A percentile compares a stretch with the other conserved stretches of the same genome.
Evolutionary conservation across 2,329 filamentous ascomycete species (phyloP).

Genomic region (Fusarium verticillioides): DNA sequence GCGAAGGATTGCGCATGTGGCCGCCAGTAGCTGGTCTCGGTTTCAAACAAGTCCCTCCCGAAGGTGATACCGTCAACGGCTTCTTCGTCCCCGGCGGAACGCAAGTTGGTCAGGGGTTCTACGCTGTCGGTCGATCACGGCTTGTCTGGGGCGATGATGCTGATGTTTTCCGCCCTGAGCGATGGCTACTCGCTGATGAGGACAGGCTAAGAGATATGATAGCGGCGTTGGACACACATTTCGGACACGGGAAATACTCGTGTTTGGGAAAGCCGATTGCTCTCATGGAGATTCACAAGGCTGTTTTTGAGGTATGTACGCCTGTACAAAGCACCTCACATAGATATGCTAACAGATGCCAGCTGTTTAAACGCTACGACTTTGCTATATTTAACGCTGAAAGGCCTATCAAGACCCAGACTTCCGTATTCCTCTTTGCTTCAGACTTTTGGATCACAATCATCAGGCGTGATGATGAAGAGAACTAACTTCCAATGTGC

Average conservation of each 20-base stretch:
- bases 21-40: slow-evolving; percentile 65
- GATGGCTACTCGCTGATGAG: slow-evolving; percentile 59
- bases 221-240: slow-evolving; percentile 55
- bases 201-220: slow-evolving; percentile 50
- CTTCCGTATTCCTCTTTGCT: slow-evolving; percentile 51
- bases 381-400: slow-evolving; percentile 50
- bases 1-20: slow-evolving; percentile 66
- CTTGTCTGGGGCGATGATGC: slow-evolving; percentile 62
- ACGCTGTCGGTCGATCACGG: slow-evolving; percentile 62
- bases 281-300: slow-evolving; percentile 61
- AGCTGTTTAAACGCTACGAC: slow-evolving; percentile 50
- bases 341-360: background rate
- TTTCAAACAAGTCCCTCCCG: slow-evolving; percentile 63
- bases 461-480: slow-evolving; percentile 7
- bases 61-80: slow-evolving; percentile 64
- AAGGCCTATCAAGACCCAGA: slow-evolving; percentile 47
- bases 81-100: slow-evolving; percentile 63
- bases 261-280: slow-evolving; percentile 61
- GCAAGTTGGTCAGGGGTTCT: slow-evolving; percentile 63
- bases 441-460: slow-evolving; percentile 51
- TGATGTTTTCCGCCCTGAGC: slow-evolving; percentile 63
- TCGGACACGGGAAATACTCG: slow-evolving; percentile 57
- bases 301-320: slow-evolving; percentile 57
- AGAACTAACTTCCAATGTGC: too few relatives aligned
- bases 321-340: rapidly evolving